Base-by-base conservation (phyloP, 2,329 filamentous ascomycete genomes). In the Colletotrichum sp. region DNA sequence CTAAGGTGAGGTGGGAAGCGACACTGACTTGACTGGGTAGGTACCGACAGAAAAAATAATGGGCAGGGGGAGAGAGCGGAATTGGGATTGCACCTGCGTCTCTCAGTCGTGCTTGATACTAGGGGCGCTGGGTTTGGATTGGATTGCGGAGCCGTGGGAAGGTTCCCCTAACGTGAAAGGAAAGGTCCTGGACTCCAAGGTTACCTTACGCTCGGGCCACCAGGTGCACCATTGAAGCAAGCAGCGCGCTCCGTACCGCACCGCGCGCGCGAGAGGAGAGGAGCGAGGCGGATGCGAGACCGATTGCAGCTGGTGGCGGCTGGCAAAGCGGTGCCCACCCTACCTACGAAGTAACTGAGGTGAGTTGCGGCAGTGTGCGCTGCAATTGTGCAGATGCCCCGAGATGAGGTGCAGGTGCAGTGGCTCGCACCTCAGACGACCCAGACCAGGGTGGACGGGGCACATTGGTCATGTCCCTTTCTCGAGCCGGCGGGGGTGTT, bases 111-210 rank as follows among this genome's bases (percentile, higher is more conserved):
- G 24, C 55, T 59, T 59, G 55, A 4, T 67, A 30, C 43, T 67
- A 26, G 65, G n/a, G 52, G 21, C 64, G 26, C 55, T 75, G 59
- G 69, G 63, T 68, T 73, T 73, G 68, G 68, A 65, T 65, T 71
- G 71, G 59, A 75, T 68, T 75, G 74, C 74, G 70, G 74, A 75
- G 70, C 74, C 64, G 36, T 48, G 63, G 59, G 72, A 75, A 71
- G 70, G 72, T 73, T 71, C 73, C 73, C 73, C 59, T 68, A 73
- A 75, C 64, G 63, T 68, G 73, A 73, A 68, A 68, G 73, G 73
- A 75, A 75, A 75, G 69, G 61, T 59, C 72, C 60, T 43, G 73
- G 68, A 64, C 61, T 59, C 36, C 70, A 68, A 73, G 70, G 74
- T 73, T 73, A 68, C 70, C 59, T 69, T 52, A 28, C 71, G 74